Conservation (phyloP, 495 filamentous ascomycete genomes). For the Cercophora scortea region DNA sequence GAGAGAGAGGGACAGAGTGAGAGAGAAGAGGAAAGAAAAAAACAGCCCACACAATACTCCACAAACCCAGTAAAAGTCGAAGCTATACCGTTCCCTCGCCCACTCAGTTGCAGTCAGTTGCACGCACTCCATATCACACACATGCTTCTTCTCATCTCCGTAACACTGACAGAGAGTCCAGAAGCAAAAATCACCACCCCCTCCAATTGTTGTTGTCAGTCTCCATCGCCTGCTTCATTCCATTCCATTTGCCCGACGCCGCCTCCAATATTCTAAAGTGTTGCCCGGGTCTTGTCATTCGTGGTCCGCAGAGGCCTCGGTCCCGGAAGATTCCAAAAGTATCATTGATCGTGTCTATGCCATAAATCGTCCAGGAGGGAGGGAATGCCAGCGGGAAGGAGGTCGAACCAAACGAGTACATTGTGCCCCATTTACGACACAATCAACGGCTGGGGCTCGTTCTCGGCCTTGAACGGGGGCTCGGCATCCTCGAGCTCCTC, state of each 20-base stretch:
- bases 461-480: slow-evolving; percentile 14
- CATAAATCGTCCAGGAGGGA: slow-evolving; percentile 22
- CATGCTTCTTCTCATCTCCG: too few relatives aligned
- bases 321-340: slow-evolving; percentile 1
- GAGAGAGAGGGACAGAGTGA: too few relatives aligned
- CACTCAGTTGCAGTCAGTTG: too few relatives aligned
- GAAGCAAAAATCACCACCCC: not conserved
- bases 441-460: slow-evolving; percentile 28
- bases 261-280: not conserved
- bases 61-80: too few relatives aligned
- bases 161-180: not conserved
- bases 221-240: slow-evolving; percentile 4
- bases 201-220: slow-evolving; percentile 8
- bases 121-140: too few relatives aligned
- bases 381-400: slow-evolving; percentile 5
- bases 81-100: too few relatives aligned
- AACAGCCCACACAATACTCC: too few relatives aligned
- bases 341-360: slow-evolving; percentile 21
- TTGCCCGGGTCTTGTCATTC: slow-evolving; percentile 2
- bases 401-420: slow-evolving; percentile 4
- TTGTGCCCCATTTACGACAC: slow-evolving; percentile 14
- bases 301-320: slow-evolving; percentile 3
- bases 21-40: too few relatives aligned
- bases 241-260: not conserved
- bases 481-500: slow-evolving; percentile 36